These are phyloP conservation scores for Saccharomycopsis capsularis DNA, from an alignment of 805 yeast genomes.

Conservation along the genomic window DNA sequence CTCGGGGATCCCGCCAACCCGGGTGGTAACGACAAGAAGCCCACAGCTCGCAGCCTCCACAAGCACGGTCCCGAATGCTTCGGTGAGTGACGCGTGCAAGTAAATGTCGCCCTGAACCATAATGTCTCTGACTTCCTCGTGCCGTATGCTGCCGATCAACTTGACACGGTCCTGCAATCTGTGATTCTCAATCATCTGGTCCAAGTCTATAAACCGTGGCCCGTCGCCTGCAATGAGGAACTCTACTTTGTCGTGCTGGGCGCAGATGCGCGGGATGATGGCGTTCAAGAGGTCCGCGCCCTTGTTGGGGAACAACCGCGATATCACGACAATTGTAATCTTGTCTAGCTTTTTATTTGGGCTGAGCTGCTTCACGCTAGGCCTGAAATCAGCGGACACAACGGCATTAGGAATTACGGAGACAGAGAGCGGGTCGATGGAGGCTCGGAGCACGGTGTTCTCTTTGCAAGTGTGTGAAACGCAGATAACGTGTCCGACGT, in stretches of 20 bases:
- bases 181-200: slow-evolving; percentile 87
- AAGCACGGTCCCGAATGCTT: slow-evolving; percentile 94
- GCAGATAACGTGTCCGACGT: slow-evolving; percentile 90
- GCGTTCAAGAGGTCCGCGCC: slow-evolving; percentile 88
- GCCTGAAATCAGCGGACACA: slow-evolving; percentile 72
- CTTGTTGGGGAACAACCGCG: slow-evolving; percentile 89
- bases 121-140: slow-evolving; percentile 87
- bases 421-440: slow-evolving; percentile 66
- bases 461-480: slow-evolving; percentile 96
- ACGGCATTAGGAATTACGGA: slow-evolving; percentile 97
- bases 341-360: background rate
- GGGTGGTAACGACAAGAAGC: slow-evolving; percentile 83
- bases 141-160: slow-evolving; percentile 79
- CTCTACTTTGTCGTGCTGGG: slow-evolving; percentile 51
- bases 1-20: slow-evolving; percentile 97
- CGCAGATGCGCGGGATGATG: slow-evolving; percentile 77
- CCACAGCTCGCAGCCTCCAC: slow-evolving; percentile 99
- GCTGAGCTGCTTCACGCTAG: slow-evolving; percentile 28
- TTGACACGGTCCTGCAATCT: slow-evolving; percentile 83
- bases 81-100: slow-evolving; percentile 88
- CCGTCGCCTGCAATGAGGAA: slow-evolving; percentile 96
- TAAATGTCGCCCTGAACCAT: slow-evolving; percentile 93
- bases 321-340: slow-evolving; percentile 84
- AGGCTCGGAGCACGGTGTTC: slow-evolving; percentile 84
- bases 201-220: slow-evolving; percentile 87